Evolutionary conservation across 495 filamentous ascomycete species (phyloP).

Genomic region (Penicillium pulvis): DNA sequence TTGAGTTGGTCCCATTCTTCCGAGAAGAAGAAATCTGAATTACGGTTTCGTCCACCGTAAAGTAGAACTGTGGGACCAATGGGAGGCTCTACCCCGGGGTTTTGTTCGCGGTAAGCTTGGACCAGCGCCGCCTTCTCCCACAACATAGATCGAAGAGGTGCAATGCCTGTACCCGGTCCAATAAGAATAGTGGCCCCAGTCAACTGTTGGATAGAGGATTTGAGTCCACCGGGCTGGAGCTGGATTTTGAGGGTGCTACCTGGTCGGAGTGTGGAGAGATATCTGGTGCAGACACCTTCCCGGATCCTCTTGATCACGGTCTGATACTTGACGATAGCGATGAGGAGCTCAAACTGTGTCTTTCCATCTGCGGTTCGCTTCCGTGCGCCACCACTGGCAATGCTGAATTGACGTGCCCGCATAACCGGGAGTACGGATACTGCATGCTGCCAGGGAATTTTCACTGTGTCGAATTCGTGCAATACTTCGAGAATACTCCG

Average conservation of each 20-base stretch:
- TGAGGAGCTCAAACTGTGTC: conserved; percentile 70
- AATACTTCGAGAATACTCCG: conserved; percentile 90
- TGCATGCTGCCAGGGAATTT: conserved; percentile 73
- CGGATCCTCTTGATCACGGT: conserved; percentile 85
- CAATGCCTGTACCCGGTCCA: conserved; percentile 87
- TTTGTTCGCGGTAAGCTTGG: conserved; percentile 39
- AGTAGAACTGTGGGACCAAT: conserved; percentile 56
- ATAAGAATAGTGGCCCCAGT: conserved; percentile 72
- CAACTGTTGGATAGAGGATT: conserved; percentile 48
- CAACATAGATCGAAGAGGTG: conserved; percentile 80
- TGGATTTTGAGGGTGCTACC: conserved; percentile 61
- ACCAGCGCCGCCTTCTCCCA: conserved; percentile 60
- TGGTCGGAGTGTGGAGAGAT: conserved; percentile 63
- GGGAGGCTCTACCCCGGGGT: conserved; percentile 28
- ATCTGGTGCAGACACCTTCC: conserved; percentile 88
- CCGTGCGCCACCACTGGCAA: conserved; percentile 69
- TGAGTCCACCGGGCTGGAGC: conserved; percentile 59
- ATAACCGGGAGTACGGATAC: conserved; percentile 73
- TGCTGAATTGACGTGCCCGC: conserved; percentile 81
- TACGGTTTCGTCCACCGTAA: conserved; percentile 75
- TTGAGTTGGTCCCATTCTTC: conserved; percentile 65
- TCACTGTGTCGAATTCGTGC: conserved; percentile 83
- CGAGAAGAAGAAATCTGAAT: conserved; percentile 77
- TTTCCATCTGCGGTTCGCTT: conserved; percentile 41
- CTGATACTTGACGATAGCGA: conserved; percentile 89